Percentiles rank a stretch among this genome's conserved stretches.
These are phyloP conservation scores for Torulaspora pretoriensis DNA, from an alignment of 1,139 yeast genomes.

Conservation along the genomic window DNA sequence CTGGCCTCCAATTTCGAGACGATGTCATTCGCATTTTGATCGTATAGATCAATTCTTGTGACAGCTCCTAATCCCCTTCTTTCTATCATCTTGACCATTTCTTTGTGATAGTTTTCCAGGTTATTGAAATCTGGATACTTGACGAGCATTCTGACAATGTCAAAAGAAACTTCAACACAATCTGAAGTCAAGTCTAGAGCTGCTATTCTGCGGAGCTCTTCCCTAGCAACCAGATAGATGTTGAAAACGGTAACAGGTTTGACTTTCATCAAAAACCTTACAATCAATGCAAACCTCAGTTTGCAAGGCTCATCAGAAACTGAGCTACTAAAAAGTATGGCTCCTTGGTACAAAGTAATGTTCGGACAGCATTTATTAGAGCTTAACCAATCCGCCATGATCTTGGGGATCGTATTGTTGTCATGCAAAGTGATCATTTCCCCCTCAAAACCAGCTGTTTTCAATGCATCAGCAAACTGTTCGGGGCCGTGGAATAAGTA, in stretches of 20 bases:
- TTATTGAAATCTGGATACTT: slow-evolving; percentile 34
- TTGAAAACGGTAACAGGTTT: slow-evolving; percentile 42
- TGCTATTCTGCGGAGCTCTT: slow-evolving; percentile 41
- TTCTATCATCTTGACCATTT: slow-evolving; percentile 28
- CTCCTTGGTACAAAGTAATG: slow-evolving; percentile 49
- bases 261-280: slow-evolving; percentile 42
- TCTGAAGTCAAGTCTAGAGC: slow-evolving; percentile 31
- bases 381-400: slow-evolving; percentile 48
- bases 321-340: slow-evolving; percentile 48
- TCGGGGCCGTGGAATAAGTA: slow-evolving; percentile 50
- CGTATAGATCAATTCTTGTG: slow-evolving; percentile 26
- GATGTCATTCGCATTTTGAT: slow-evolving; percentile 15
- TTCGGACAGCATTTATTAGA: slow-evolving; percentile 43
- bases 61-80: slow-evolving; percentile 37
- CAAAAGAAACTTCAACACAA: slow-evolving; percentile 34
- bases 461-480: slow-evolving; percentile 45
- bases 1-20: slow-evolving; percentile 18
- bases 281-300: slow-evolving; percentile 50
- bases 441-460: slow-evolving; percentile 45
- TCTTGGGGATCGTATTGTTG: slow-evolving; percentile 44
- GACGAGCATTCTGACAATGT: slow-evolving; percentile 35
- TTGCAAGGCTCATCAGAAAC: slow-evolving; percentile 51
- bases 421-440: slow-evolving; percentile 37
- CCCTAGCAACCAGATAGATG: slow-evolving; percentile 45
- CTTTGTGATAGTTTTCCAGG: slow-evolving; percentile 23